Evolutionary conservation across 345 rosid species (phyloP), one percentile per base, ranked within the genome.

Genomic region (Chamaenerion angustifolium): DNA sequence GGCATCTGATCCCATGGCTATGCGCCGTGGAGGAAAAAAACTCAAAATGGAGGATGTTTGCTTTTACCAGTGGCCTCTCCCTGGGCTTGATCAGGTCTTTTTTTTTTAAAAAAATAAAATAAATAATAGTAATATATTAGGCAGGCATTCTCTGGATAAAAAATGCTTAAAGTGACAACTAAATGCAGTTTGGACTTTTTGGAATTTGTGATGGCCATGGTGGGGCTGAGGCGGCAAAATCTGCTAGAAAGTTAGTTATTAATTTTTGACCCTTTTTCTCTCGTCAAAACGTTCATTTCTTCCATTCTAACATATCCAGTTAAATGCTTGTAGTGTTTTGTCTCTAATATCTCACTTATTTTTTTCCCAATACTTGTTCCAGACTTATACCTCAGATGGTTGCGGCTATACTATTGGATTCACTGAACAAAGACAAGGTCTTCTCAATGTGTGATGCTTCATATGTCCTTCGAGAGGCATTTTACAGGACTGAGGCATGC

Each of bases 191-290:
- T 66, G 99, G 99, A 57, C 57, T 85, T 55, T 93, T 93, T 74
- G 84, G 95, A 54, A 72, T 93, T 64, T 93, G 95, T 69, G 99
- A 88, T 78, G 99, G 99, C 60, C 96, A 93, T 68, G 94, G 95
- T 50, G 96, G 99, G 54, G 78, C 57, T 55, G 84, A 57, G 18
- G 99, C 99, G 59, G 99, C 99, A 37, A 68, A 82, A 65, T 68
- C 82, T 70, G 96, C 96, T 16, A 85, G 77, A 83, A 75, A 80
- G 99, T 93, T 57, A 67, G 99, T 85, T 62, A 58, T 58, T 64
- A 59, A 25, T 46, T 65, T 54, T 56, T 41, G 50, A 56, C 50
- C 49, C 59, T 45, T 47, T 55, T 48, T 52, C 51, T 16, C 21
- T 56, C 27, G 2, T 23, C 27, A 23, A 23, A 23, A 31, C 10